These are phyloP conservation scores for Linnemannia zychae DNA, from an alignment of 192 early-diverging fungal genomes.

Conservation along the genomic window DNA sequence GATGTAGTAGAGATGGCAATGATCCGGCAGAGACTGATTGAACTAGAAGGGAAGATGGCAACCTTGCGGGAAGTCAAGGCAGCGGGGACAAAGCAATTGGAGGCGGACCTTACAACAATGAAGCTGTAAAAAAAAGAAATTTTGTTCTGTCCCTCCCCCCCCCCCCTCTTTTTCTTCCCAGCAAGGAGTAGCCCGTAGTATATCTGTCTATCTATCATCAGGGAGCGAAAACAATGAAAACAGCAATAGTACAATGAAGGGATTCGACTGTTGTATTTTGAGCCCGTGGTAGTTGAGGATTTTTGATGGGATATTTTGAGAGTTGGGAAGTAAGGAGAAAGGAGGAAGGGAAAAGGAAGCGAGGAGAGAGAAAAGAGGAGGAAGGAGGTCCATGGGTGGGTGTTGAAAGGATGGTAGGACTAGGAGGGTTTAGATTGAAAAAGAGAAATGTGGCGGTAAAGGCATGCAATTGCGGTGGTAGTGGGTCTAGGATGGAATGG, in stretches of 20 bases:
- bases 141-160: background rate
- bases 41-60: conserved; percentile 26
- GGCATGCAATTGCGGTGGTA: background rate
- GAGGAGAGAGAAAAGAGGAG: background rate
- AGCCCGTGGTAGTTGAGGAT: background rate
- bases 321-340: background rate
- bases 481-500: background rate
- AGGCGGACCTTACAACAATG: background rate
- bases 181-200: too few relatives aligned
- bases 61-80: conserved; percentile 16
- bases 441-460: background rate
- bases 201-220: too few relatives aligned
- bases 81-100: background rate
- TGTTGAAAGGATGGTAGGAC: background rate
- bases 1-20: conserved; percentile 36
- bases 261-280: background rate
- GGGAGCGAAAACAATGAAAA: too few relatives aligned
- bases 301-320: background rate
- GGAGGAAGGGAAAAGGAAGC: background rate
- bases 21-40: conserved; percentile 25
- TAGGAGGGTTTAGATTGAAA: background rate
- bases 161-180: background rate
- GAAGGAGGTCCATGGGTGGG: background rate
- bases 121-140: background rate
- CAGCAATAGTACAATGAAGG: too few relatives aligned